phyloP scores from a whole-genome alignment of 257 asterid species.

The Salvia rosmarinus region DNA sequence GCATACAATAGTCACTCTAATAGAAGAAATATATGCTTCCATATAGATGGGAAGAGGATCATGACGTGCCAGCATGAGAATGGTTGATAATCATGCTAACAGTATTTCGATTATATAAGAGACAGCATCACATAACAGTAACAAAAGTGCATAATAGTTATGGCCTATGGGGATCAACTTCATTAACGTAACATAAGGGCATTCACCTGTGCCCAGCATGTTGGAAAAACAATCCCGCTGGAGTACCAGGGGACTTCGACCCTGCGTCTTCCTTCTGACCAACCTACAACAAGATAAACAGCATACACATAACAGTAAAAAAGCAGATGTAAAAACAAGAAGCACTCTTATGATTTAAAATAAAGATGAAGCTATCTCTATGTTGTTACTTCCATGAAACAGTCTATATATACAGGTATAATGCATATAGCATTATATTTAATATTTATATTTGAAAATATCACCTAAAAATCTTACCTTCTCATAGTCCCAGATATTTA shows the following conservation, averaged over 20 bases:
- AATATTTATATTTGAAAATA: background rate
- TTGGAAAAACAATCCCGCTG: conserved; percentile 92
- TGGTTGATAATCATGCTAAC: background rate
- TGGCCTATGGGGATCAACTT: conserved; percentile 9
- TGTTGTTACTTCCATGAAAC: conserved; percentile 21
- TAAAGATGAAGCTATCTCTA: conserved; percentile 9
- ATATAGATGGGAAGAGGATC: background rate
- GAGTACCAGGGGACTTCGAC: conserved; percentile 54
- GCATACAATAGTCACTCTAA: background rate
- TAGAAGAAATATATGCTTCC: background rate
- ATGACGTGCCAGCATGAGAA: background rate
- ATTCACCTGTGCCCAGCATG: conserved; percentile 99
- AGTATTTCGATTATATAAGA: background rate
- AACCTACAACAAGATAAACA: conserved; percentile 53
- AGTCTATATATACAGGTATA: background rate
- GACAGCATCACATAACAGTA: background rate
- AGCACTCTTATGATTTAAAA: background rate
- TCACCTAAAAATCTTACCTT: conserved; percentile 51
- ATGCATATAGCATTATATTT: conserved; percentile 1
- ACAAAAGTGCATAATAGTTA: background rate
- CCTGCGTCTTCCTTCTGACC: conserved; percentile 65
- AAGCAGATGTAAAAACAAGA: conserved; percentile 20
- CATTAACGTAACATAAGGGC: conserved; percentile 22
- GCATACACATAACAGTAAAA: background rate
- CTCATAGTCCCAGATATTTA: conserved; percentile 92